A percentile compares a stretch with the other conserved stretches of the same genome.
These are phyloP conservation scores for Fusarium aywerte DNA, from an alignment of 2,329 filamentous ascomycete genomes.

Conservation along the genomic window DNA sequence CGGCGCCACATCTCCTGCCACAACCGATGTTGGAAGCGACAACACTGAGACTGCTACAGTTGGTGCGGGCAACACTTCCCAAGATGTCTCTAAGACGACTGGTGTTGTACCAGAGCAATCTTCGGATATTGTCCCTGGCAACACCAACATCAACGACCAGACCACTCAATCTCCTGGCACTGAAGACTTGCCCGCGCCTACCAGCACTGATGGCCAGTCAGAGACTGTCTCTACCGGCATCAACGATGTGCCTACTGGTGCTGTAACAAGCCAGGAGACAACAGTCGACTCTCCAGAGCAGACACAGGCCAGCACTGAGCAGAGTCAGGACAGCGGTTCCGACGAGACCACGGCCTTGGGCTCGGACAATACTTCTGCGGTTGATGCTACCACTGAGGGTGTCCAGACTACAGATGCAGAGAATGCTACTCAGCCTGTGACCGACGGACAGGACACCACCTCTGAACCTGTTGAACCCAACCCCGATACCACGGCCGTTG, in stretches of 20 bases:
- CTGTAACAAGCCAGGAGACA: background rate
- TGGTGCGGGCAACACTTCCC: background rate
- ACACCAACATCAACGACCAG: background rate
- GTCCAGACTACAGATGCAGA: background rate
- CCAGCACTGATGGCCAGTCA: background rate
- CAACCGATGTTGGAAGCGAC: background rate
- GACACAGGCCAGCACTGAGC: background rate
- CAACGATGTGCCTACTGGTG: accelerated
- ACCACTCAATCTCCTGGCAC: background rate
- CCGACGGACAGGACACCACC: too few species aligned
- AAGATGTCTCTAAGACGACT: background rate
- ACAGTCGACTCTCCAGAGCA: background rate
- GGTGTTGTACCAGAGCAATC: background rate
- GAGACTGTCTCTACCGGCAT: background rate
- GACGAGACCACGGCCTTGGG: background rate
- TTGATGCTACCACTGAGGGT: background rate
- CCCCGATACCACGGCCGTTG: background rate
- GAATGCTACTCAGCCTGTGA: background rate
- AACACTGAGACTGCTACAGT: background rate
- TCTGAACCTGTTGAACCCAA: too few species aligned
- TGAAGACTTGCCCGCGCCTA: background rate
- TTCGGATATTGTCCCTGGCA: background rate
- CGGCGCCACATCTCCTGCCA: too few species aligned
- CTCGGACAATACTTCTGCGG: background rate
- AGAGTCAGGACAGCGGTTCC: background rate